A percentile compares a stretch with the other conserved stretches of the same genome.
Conservation (phyloP, 164 flowering plant genomes). For the Paratinospora sagittata region DNA sequence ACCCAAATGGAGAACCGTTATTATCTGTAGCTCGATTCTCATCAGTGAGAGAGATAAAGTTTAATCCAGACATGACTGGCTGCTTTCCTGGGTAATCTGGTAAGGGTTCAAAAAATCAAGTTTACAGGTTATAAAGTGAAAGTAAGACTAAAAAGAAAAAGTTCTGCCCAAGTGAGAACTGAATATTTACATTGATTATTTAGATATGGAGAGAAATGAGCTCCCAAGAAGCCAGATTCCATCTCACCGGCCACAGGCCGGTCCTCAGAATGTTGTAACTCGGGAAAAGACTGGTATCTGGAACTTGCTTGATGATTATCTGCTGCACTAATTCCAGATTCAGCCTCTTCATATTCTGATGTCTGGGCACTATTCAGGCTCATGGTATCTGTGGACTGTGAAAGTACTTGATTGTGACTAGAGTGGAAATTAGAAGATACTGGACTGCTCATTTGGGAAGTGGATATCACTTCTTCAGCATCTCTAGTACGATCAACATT, state of each 20-base stretch:
- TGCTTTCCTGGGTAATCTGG: conserved; percentile 48
- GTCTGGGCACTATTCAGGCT: conserved; percentile 58
- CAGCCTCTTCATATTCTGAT: conserved; percentile 75
- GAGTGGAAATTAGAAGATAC: conserved; percentile 34
- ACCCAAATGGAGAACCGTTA: conserved; percentile 23
- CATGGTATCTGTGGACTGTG: conserved; percentile 52
- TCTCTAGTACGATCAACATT: conserved; percentile 32
- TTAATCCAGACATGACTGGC: conserved; percentile 25
- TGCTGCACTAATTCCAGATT: conserved; percentile 57
- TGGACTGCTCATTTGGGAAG: conserved; percentile 40
- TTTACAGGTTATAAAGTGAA: conserved; percentile 10
- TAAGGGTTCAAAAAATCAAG: conserved; percentile 12
- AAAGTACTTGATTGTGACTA: conserved; percentile 35
- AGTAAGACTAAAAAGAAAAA: not conserved
- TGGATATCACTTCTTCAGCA: conserved; percentile 27
- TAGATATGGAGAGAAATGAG: conserved; percentile 29
- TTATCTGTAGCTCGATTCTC: conserved; percentile 18
- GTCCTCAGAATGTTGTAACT: conserved; percentile 28
- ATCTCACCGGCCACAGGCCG: conserved; percentile 20
- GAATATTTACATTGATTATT: conserved; percentile 23
- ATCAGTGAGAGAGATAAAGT: conserved; percentile 25
- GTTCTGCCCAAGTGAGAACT: not conserved
- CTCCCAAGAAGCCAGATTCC: conserved; percentile 26
- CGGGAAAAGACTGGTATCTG: conserved; percentile 34
- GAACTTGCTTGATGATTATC: conserved; percentile 56